Evolutionary conservation across 2,329 filamentous ascomycete species (phyloP).

Genomic region (Botryosphaeria dothidea): DNA sequence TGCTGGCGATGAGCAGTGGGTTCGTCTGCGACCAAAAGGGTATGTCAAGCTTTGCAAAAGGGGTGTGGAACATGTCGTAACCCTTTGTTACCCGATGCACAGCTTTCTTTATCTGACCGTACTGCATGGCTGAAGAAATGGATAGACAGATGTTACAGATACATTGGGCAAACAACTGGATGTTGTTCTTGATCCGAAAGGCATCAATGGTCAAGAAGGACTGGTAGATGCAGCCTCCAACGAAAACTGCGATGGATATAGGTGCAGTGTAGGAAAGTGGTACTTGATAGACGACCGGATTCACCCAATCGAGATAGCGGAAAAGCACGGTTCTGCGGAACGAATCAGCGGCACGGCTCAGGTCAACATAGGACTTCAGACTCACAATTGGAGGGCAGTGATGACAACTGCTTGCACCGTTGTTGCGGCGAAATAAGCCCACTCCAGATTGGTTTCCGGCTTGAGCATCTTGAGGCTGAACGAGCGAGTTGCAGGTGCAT

Average conservation of each 20-base stretch:
- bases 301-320: neutral
- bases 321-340: neutral
- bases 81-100: neutral
- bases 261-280: neutral
- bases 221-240: constrained; percentile 27
- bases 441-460: neutral
- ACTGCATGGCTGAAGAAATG: constrained; percentile 25
- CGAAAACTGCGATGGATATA: constrained; percentile 1
- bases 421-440: neutral
- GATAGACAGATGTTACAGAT: constrained; percentile 25
- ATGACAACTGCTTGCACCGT: neutral
- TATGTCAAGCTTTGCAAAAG: constrained; percentile 23
- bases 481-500: neutral
- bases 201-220: constrained; percentile 27
- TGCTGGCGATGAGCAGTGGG: constrained; percentile 14
- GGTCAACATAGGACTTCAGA: neutral
- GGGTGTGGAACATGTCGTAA: neutral
- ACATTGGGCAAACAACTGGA: constrained; percentile 28
- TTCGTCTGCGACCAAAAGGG: constrained; percentile 19
- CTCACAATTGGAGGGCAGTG: neutral
- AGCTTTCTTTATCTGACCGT: constrained; percentile 20
- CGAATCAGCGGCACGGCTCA: neutral
- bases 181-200: constrained; percentile 28
- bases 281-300: neutral
- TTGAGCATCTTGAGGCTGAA: neutral